These are phyloP conservation scores for Gossypium australe DNA, from an alignment of 345 rosid genomes.

Conservation along the genomic window DNA sequence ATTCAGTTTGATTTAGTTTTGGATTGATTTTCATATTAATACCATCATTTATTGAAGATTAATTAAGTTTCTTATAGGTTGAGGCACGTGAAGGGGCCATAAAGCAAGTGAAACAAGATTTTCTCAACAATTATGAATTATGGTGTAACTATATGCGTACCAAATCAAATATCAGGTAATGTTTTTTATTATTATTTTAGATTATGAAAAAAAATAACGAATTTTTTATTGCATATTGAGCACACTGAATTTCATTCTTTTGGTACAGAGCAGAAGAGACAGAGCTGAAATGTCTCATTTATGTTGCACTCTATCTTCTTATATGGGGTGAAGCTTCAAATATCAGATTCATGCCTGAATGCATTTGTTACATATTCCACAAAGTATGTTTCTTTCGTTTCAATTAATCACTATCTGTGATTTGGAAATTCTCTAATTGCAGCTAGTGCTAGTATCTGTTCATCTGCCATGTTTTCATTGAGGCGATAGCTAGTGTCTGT, in stretches of 20 bases:
- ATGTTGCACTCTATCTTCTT: slow-evolving; percentile 81
- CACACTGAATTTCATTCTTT: slow-evolving; percentile 8
- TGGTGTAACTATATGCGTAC: slow-evolving; percentile 81
- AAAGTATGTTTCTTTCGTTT: slow-evolving; percentile 39
- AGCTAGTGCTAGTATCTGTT: not conserved
- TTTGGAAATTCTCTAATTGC: slow-evolving; percentile 3
- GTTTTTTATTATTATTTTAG: not conserved
- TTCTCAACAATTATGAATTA: slow-evolving; percentile 74
- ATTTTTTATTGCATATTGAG: not conserved
- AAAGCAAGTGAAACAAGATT: slow-evolving; percentile 44
- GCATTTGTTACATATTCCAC: slow-evolving; percentile 97
- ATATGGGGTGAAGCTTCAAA: slow-evolving; percentile 99
- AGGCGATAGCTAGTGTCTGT: not conserved
- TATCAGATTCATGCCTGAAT: slow-evolving; percentile 96
- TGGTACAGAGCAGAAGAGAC: not conserved
- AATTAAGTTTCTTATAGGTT: slow-evolving; percentile 39
- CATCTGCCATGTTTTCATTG: not conserved
- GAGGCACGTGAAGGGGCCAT: slow-evolving; percentile 25
- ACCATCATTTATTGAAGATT: slow-evolving; percentile 19
- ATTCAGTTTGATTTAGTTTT: not conserved
- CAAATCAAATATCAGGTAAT: slow-evolving; percentile 37
- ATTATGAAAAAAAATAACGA: not conserved
- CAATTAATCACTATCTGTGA: not conserved
- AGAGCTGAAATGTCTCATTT: slow-evolving; percentile 57
- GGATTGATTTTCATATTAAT: slow-evolving; percentile 6